Evolutionary conservation across 805 yeast genomes (phyloP).

Genomic region (Candida alai): DNA sequence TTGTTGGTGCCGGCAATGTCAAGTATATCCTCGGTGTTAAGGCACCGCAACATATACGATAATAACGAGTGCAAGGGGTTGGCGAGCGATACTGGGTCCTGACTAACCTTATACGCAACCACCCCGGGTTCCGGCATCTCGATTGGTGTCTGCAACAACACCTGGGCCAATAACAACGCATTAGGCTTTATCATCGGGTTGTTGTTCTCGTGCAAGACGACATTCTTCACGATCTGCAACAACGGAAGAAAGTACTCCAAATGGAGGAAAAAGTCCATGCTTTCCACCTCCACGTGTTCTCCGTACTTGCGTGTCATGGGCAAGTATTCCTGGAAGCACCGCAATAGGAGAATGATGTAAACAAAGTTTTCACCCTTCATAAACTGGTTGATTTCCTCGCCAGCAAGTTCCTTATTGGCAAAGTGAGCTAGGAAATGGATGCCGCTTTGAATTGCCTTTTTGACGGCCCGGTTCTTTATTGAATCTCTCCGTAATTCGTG

Average conservation of each 20-base stretch:
- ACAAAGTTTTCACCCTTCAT: constrained; percentile 35
- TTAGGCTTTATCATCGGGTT: constrained; percentile 13
- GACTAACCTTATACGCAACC: constrained; percentile 42
- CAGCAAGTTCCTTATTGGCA: constrained; percentile 20
- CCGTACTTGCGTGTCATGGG: constrained; percentile 57
- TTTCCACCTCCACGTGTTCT: constrained; percentile 63
- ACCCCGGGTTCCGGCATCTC: constrained; percentile 24
- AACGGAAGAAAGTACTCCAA: constrained; percentile 45
- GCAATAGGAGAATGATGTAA: constrained; percentile 43
- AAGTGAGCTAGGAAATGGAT: constrained; percentile 27
- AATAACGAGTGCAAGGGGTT: constrained; percentile 58
- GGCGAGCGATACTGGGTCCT: constrained; percentile 50
- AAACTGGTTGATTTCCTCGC: constrained; percentile 17
- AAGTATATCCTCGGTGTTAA: too few species aligned
- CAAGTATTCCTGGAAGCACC: constrained; percentile 56
- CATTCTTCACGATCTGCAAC: constrained; percentile 37
- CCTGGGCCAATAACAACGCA: constrained; percentile 14
- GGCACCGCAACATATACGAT: constrained; percentile 41
- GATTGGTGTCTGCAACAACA: constrained; percentile 23
- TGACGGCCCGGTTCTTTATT: constrained; percentile 19
- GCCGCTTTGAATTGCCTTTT: constrained; percentile 28
- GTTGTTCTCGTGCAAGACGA: constrained; percentile 19
- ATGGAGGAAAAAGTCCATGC: constrained; percentile 46
- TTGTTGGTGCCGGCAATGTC: constrained; percentile 26
- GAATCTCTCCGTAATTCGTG: constrained; percentile 16